Evolutionary conservation across 352 stramenopile genomes (phyloP), one percentile per base, ranked within the genome.

Genomic region (Pythium rhizo-oryzae): DNA sequence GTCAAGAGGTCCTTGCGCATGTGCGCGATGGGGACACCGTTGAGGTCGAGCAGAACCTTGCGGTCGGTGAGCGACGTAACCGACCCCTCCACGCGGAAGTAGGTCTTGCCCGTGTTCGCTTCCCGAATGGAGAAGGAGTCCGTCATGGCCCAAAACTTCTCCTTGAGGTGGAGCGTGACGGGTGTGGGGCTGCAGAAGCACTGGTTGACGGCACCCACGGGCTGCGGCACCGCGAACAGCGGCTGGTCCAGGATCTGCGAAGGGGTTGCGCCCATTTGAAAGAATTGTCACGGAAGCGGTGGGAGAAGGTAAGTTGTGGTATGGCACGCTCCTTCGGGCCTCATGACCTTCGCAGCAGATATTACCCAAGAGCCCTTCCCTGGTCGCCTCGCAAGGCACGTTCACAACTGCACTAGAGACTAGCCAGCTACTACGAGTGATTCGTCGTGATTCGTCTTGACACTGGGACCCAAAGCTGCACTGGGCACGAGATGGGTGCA

Each of bases 71-170:
- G 12, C 6, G 68, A 71, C 3, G 74, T 44, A 8, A 24, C 58
- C 2, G n/a, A 51, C 30, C 72, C 64, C 11, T 62, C 19, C 37
- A 79, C 50, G 15, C 43, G 47, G 62, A 79, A 79, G 21, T 46
- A 54, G 3, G 41, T 3, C 6, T 12, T 21, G 9, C 35, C 46
- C 1, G 64, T 76, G 30, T 44, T 33, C 12, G 57, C 61, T 9
- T 79, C 69, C 5, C 51, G 53, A 53, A 79, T 70, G 2, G 46
- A 43, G 35, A 76, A 79, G 37, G 65, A 49, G 56, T 79, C 64
- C 16, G 60, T 65, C 13, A 67, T 24, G 19, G 65, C 67, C n/a
- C 25, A 74, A 16, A 51, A 35, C 44, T 72, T 71, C 33, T 77
- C 55, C 43, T 65, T 64, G 18, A 79, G 16, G 37, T 71, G 68